A percentile compares a stretch with the other conserved stretches of the same genome.
Evolutionary conservation across 2,329 filamentous ascomycete genomes (phyloP).

Genomic region (Colletotrichum sp.): DNA sequence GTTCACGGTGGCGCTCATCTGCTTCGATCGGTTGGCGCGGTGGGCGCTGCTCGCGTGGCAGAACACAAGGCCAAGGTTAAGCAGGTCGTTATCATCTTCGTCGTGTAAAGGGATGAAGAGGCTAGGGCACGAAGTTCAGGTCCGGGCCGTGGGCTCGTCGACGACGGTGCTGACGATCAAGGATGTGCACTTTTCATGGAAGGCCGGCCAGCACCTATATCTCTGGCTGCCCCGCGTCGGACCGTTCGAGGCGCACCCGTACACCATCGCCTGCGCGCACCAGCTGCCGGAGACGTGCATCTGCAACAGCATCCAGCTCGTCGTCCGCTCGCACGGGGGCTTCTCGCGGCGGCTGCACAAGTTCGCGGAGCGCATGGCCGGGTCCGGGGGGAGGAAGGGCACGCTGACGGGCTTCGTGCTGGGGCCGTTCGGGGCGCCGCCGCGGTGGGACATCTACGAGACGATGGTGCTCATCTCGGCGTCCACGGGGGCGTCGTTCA

Average conservation of each 20-base stretch:
- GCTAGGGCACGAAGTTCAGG: conserved; percentile 57
- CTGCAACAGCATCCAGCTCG: conserved; percentile 65
- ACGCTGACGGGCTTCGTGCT: conserved; percentile 53
- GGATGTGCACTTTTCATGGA: conserved; percentile 63
- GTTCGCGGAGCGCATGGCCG: conserved; percentile 28
- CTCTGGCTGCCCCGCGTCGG: conserved; percentile 64
- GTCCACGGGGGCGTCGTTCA: conserved; percentile 68
- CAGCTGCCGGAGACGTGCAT: conserved; percentile 54
- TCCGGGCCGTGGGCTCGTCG: conserved; percentile 53
- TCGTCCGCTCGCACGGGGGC: conserved; percentile 59
- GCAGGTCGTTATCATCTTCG: conserved; percentile 36
- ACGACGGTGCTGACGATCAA: conserved; percentile 65
- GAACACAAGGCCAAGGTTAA: conserved; percentile 51
- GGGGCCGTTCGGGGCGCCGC: conserved; percentile 62
- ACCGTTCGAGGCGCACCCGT: conserved; percentile 62
- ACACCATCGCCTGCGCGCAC: conserved; percentile 65
- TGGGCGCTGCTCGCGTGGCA: conserved; percentile 53
- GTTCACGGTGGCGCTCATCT: conserved; percentile 67
- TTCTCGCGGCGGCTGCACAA: conserved; percentile 61
- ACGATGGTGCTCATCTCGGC: conserved; percentile 65
- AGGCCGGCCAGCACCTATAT: conserved; percentile 65
- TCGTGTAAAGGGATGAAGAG: conserved; percentile 52
- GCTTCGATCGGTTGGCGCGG: conserved; percentile 65
- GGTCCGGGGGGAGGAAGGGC: conserved; percentile 17
- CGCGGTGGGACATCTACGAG: conserved; percentile 63